Base-by-base conservation (phyloP, 345 rosid species). In the Cochlearia excelsa region DNA sequence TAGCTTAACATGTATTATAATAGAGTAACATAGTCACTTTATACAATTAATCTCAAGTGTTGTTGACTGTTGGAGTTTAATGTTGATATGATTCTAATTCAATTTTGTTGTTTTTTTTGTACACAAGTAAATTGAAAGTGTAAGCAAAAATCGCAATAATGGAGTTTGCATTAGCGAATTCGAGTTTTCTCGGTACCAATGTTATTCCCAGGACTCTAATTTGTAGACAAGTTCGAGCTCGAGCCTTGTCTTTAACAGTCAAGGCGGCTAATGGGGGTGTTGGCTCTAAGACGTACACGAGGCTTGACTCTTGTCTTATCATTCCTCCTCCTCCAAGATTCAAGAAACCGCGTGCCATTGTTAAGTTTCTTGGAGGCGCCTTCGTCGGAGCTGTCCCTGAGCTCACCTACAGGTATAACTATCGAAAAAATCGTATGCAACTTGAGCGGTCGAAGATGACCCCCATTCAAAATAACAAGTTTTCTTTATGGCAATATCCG, bases 341-440 rank as follows among this genome's bases (percentile, higher is more conserved):
- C 40, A 74, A 57, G 62, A 82, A 72, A 58, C 88, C 92, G 3
- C 79, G 84, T 0, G 95, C 86, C 6, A 81, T 91, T 66, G 73
- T 91, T 80, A 80, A 91, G 45, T 88, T 91, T 82, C 61, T 88
- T 31, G 98, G 95, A 2, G 92, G 96, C 11, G 95, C 98, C 37
- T 92, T 92, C 78, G 45, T 92, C 8, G 96, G 96, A 64, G 93
- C 96, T 69, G 82, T 86, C 26, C 96, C 98, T 31, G 96, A 92
- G 67, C 87, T 82, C 71, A 81, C 96, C 51, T 88, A 92, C 79
- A 57, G 96, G 98, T 86, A 50, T 16, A 16, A 16, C 23, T 16
- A 16, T 16, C 23, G 23, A 16, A 16, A 16, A 16, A 16, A 16
- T 16, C 23, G 23, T 16, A 16, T 16, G 23, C 23, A 16, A 16